Base-by-base conservation (phyloP, 371 early-diverging fungal species). In the Lichtheimia ramosa region DNA sequence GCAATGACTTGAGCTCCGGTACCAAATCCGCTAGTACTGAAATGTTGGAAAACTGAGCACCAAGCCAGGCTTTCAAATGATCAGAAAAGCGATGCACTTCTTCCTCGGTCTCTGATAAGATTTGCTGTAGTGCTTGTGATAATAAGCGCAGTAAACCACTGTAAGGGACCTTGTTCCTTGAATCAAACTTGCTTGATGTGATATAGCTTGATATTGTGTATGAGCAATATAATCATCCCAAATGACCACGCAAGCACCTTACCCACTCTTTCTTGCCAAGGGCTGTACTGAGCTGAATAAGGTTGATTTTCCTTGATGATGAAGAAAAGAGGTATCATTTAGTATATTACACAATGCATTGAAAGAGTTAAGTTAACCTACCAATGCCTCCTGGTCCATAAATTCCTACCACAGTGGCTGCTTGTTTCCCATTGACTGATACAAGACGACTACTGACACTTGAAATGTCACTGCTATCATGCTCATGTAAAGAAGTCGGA, bases 311-410 rank as follows among this genome's bases (percentile, higher is more conserved):
- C 79, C 79, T 43, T 65, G 68, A 43, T 15, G 4, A 43, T 42
- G 20, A 54, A 41, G n/a, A 12, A 34, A 34, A 34, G 3, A 28
- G 3, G 28, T 28, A 34, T 8, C 34, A 34, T 8, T 34, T 1
- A 34, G 27, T 14, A 20, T 24, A 6, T 3, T n/a, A n/a, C n/a
- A n/a, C 12, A 23, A 18, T 6, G n/a, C 21, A 39, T 41, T 23
- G n/a, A 0, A 34, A 16, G 13, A 16, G 0, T 21, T 5, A 21
- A 21, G 10, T n/a, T 0, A 46, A 46, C 15, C 20, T 43, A 55
- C 56, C 79, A 27, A 69, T 70, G 43, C 79, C 79, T 50, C 74
- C 76, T 28, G 79, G 74, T 0, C 79, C 79, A 48, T 66, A 64
- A 5, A 75, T 46, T 18, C 64, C 64, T 12, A 79, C 56, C 12